phyloP scores from a whole-genome alignment of 192 early-diverging fungal genomes.

The Coemansia sp. region DNA sequence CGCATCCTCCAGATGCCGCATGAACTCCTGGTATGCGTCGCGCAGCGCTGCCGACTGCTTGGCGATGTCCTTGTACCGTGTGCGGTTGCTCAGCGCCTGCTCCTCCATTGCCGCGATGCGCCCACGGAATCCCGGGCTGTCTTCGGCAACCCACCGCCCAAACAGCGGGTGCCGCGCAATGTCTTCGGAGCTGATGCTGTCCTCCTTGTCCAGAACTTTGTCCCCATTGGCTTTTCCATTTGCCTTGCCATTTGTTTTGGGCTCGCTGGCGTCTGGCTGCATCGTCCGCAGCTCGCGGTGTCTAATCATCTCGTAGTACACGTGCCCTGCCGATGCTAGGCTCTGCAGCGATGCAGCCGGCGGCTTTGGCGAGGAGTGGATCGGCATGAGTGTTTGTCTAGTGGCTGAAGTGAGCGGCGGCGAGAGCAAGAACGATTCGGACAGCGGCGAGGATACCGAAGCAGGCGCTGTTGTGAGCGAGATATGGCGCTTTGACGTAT shows the following conservation, averaged over 20 bases:
- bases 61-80: conserved; percentile 38
- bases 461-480: neutral
- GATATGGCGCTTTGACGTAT: neutral
- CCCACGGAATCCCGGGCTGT: conserved; percentile 45
- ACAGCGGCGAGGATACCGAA: neutral
- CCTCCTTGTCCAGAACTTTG: no score
- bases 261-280: neutral
- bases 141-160: conserved; percentile 40
- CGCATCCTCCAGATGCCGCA: conserved; percentile 29
- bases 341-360: neutral
- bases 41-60: conserved; percentile 26
- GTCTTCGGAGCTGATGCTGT: neutral
- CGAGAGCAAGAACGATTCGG: neutral
- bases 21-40: conserved; percentile 40
- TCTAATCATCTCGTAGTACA: conserved; percentile 34
- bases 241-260: neutral
- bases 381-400: no score
- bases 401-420: conserved; percentile 5
- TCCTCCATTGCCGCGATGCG: conserved; percentile 39
- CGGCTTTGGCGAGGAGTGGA: neutral
- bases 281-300: conserved; percentile 15
- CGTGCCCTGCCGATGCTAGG: conserved; percentile 13
- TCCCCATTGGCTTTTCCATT: neutral
- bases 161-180: conserved; percentile 39
- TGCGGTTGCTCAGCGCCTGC: conserved; percentile 27